phyloP scores from a whole-genome alignment of 2,329 filamentous ascomycete genomes.

The Penicillium sp. region DNA sequence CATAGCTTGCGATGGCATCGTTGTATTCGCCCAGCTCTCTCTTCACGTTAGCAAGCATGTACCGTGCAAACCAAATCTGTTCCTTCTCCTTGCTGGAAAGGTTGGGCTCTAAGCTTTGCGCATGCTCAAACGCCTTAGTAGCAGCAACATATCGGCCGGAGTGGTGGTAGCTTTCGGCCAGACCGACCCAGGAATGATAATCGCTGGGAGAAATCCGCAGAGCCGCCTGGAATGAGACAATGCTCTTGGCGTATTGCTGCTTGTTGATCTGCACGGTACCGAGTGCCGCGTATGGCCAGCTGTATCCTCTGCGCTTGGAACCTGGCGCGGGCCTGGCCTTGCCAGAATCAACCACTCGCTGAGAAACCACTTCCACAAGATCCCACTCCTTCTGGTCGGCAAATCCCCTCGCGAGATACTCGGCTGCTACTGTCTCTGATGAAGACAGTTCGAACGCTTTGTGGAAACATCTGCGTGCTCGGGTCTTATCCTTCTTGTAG shows the following conservation, averaged over 20 bases:
- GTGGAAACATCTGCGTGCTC: constrained; percentile 88
- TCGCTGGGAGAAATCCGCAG: constrained; percentile 76
- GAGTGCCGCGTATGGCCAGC: constrained; percentile 91
- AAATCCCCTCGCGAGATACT: constrained; percentile 78
- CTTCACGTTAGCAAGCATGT: constrained; percentile 93
- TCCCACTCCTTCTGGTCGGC: constrained; percentile 94
- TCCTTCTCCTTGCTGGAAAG: constrained; percentile 52
- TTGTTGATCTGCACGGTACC: constrained; percentile 93
- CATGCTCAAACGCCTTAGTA: constrained; percentile 81
- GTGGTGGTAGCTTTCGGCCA: constrained; percentile 96
- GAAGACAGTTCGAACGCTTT: constrained; percentile 92
- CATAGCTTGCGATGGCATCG: constrained; percentile 71
- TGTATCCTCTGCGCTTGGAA: constrained; percentile 85
- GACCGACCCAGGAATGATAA: constrained; percentile 92
- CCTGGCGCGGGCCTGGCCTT: constrained; percentile 85
- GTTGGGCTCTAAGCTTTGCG: constrained; percentile 66
- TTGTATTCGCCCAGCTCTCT: constrained; percentile 88
- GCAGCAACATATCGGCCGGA: constrained; percentile 93
- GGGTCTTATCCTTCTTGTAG: constrained; percentile 78
- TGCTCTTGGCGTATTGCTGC: constrained; percentile 80
- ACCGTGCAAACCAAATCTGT: constrained; percentile 90
- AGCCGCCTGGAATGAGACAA: constrained; percentile 86
- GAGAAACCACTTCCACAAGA: constrained; percentile 84
- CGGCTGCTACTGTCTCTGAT: constrained; percentile 78
- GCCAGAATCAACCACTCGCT: constrained; percentile 89